Conservation (phyloP, 805 yeast genomes). For the Metschnikowia shivogae region DNA sequence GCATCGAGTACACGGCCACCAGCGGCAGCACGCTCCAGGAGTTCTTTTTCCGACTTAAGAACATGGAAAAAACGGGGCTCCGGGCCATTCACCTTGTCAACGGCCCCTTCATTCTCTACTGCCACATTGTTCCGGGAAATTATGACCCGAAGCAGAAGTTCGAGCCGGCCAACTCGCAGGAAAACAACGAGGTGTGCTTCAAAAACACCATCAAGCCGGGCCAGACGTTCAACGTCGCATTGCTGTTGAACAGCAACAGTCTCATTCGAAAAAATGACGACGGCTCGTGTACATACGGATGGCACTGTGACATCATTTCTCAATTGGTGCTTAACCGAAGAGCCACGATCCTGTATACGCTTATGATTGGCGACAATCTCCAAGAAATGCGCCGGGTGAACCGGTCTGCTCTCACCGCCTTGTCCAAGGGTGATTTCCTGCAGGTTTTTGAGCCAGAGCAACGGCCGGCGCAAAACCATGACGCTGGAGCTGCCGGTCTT, state of each 20-base stretch:
- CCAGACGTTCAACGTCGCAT: conserved; percentile 55
- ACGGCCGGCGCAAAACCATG: background rate
- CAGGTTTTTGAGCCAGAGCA: conserved; percentile 3
- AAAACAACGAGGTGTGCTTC: conserved; percentile 31
- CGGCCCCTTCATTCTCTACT: conserved; percentile 43
- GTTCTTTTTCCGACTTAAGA: conserved; percentile 36
- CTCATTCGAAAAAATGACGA: conserved; percentile 13
- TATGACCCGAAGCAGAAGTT: conserved; percentile 26
- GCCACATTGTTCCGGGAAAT: conserved; percentile 39
- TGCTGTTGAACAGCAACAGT: conserved; percentile 48
- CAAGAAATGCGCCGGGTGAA: conserved; percentile 30
- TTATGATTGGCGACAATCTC: conserved; percentile 37
- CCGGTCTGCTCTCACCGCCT: conserved; percentile 16
- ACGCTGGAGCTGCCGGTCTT: conserved; percentile 13
- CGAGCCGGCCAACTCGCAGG: conserved; percentile 19
- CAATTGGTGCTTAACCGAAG: conserved; percentile 37
- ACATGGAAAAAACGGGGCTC: conserved; percentile 33
- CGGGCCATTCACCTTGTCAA: conserved; percentile 40
- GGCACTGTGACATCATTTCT: conserved; percentile 40
- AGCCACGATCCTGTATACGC: conserved; percentile 29
- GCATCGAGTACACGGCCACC: conserved; percentile 21
- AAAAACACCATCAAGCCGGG: conserved; percentile 59
- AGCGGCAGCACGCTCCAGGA: background rate
- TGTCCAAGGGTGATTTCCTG: conserved; percentile 16
- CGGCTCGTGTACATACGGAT: conserved; percentile 23